A percentile compares a stretch with the other conserved stretches of the same genome.
These are phyloP conservation scores for Cyberlindnera japonica DNA, from an alignment of 805 yeast genomes.

Conservation along the genomic window DNA sequence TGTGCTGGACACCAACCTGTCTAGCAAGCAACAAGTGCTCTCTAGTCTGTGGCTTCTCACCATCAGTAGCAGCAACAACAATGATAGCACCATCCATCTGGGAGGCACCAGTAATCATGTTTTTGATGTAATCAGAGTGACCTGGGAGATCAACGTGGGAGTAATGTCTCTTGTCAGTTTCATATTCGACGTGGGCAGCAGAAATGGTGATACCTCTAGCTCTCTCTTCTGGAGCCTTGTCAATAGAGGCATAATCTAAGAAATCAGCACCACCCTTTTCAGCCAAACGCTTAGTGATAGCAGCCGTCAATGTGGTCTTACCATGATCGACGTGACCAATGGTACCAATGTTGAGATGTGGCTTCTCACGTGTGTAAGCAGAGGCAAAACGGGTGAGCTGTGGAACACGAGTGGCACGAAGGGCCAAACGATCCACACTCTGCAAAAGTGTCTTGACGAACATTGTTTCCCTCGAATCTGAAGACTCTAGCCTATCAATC, in stretches of 20 bases:
- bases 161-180: conserved; percentile 91
- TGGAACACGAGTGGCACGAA: conserved; percentile 12
- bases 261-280: conserved; percentile 88
- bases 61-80: conserved; percentile 98
- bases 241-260: conserved; percentile 90
- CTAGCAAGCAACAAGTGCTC: conserved; percentile 97
- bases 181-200: conserved; percentile 97
- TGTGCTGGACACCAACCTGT: conserved; percentile 98
- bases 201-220: conserved; percentile 99
- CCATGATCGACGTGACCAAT: conserved; percentile 99
- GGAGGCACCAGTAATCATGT: conserved; percentile 99
- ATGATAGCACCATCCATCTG: conserved; percentile 99
- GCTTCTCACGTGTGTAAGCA: conserved; percentile 90
- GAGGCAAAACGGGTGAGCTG: conserved; percentile 44
- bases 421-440: conserved; percentile 12
- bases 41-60: conserved; percentile 99
- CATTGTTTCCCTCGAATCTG: neutral
- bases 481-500: too few species aligned
- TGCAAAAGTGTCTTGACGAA: conserved; percentile 13
- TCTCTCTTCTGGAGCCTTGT: conserved; percentile 98
- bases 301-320: conserved; percentile 97
- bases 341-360: conserved; percentile 96
- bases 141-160: conserved; percentile 99
- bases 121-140: conserved; percentile 97
- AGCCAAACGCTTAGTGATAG: conserved; percentile 92